Evolutionary conservation across 2,329 filamentous ascomycete species (phyloP).

Genomic region (Epichloe brachyelytri): DNA sequence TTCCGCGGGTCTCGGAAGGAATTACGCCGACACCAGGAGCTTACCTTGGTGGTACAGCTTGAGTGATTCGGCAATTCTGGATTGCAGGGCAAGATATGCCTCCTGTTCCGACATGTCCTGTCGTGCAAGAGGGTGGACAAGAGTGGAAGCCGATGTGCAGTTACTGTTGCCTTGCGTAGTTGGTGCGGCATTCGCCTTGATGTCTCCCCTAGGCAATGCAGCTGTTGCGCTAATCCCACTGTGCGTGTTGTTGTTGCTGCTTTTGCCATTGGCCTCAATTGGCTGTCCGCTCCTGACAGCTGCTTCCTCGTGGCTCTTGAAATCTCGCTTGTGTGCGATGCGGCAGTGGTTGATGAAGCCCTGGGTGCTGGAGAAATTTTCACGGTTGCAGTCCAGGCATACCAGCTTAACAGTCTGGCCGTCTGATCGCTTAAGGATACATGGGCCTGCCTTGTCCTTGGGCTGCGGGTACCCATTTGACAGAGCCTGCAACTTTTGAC

Average conservation of each 20-base stretch:
- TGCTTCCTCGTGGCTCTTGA: slow-evolving; percentile 91
- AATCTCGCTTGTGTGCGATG: slow-evolving; percentile 85
- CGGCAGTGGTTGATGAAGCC: slow-evolving; percentile 99
- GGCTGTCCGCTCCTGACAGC: slow-evolving; percentile 77
- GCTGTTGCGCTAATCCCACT: slow-evolving; percentile 1
- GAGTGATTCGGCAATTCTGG: slow-evolving; percentile 41
- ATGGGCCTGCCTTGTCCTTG: slow-evolving; percentile 75
- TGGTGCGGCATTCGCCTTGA: slow-evolving; percentile 9
- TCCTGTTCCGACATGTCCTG: slow-evolving; percentile 40
- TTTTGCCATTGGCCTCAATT: slow-evolving; percentile 39
- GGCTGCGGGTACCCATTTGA: slow-evolving; percentile 57
- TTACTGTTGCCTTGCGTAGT: slow-evolving; percentile 1
- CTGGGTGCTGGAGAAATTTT: slow-evolving; percentile 91
- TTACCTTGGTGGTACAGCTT: slow-evolving; percentile 38
- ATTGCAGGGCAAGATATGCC: slow-evolving; percentile 35
- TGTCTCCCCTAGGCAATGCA: slow-evolving; percentile 10
- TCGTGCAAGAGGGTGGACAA: slow-evolving; percentile 23
- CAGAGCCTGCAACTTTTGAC: slow-evolving; percentile 55
- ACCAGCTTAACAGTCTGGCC: slow-evolving; percentile 80
- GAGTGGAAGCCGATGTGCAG: slow-evolving; percentile 4
- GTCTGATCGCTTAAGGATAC: slow-evolving; percentile 75
- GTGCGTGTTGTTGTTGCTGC: not conserved
- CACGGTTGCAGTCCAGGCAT: slow-evolving; percentile 75
- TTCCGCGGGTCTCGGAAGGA: slow-evolving; percentile 21
- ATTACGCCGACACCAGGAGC: slow-evolving; percentile 34